Evolutionary conservation across 2,329 filamentous ascomycete species (phyloP).

Genomic region (Mycosphaerella sp.): DNA sequence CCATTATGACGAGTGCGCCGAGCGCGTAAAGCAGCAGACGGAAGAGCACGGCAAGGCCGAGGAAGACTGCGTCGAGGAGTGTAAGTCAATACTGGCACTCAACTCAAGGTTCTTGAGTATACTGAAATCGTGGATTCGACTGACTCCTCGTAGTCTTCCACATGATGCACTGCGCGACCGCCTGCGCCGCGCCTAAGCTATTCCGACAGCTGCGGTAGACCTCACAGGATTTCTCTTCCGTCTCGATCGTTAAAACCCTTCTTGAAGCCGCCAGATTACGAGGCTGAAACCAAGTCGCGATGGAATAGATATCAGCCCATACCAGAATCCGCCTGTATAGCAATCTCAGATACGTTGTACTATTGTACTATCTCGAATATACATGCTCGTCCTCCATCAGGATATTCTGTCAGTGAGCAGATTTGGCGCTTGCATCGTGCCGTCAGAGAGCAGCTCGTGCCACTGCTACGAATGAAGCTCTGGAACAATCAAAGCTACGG

Average conservation of each 20-base stretch:
- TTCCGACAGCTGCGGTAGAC: conserved; percentile 83
- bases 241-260: conserved; percentile 2
- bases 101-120: not conserved
- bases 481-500: no score
- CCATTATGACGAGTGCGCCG: conserved; percentile 96
- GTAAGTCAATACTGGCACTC: conserved; percentile 53
- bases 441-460: no score
- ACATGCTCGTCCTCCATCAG: not conserved
- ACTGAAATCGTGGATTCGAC: not conserved
- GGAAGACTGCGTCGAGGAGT: conserved; percentile 99
- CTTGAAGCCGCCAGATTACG: not conserved
- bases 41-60: conserved; percentile 67
- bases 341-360: conserved; percentile 34
- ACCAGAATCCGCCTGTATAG: conserved; percentile 31
- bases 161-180: conserved; percentile 87
- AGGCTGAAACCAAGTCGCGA: conserved; percentile 2
- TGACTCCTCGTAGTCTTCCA: conserved; percentile 71
- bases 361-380: conserved; percentile 19
- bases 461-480: no score
- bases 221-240: not conserved
- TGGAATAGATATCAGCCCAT: conserved; percentile 5
- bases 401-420: no score
- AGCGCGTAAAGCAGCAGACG: conserved; percentile 74
- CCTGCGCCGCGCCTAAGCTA: conserved; percentile 93
- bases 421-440: no score